Base-by-base conservation (phyloP, 2,329 filamentous ascomycete species). In the Ascochyta lentis region DNA sequence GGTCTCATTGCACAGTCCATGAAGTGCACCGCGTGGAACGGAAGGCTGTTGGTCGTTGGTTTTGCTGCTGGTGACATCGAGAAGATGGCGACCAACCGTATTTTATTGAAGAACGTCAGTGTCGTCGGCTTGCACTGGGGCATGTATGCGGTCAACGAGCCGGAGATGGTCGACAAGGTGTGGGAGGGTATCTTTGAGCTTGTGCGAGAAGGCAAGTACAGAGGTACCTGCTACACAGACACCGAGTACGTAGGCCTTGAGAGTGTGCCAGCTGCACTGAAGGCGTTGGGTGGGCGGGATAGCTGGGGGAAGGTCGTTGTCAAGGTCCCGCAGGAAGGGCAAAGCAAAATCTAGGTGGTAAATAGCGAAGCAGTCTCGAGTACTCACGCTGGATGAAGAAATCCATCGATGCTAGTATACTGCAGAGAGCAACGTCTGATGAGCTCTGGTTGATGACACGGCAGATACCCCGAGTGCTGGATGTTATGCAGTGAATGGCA, bases 221-320 rank as follows among this genome's bases (percentile, higher is more conserved):
- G 79, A 67, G 90, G 91, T 0, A 97, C 92, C 0, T 88, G 90
- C 56, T 98, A 92, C 71, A 87, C 84, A 2, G 92, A 96, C 71
- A 85, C 87, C 75, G 86, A 89, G 67, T 97, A 92, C 76, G 86
- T 90, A 13, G 94, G 94, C 0, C 77, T 98, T 50, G 92, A 96
- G 67, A 88, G 82, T 54, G 84, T 97, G 26, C 89, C 89, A 0
- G 85, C 84, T 58, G 93, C 93, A 0, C 75, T 98, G 67, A 81
- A 88, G 67, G 90, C 90, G 2, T 77, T 98, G 51, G 93, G 91
- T 1, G 86, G 86, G 1, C 82, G 94, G 56, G 90, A 89, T 46
- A 96, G 92, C 1, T 98, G 94, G 94, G 94, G 94, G 0, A 98
- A 98, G 82, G 94, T 98, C 0, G 91, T 97, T 1, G 88, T 97